Evolutionary conservation across 768 basidiomycete species (phyloP).

Genomic region (Hortiboletus flavorubellus): DNA sequence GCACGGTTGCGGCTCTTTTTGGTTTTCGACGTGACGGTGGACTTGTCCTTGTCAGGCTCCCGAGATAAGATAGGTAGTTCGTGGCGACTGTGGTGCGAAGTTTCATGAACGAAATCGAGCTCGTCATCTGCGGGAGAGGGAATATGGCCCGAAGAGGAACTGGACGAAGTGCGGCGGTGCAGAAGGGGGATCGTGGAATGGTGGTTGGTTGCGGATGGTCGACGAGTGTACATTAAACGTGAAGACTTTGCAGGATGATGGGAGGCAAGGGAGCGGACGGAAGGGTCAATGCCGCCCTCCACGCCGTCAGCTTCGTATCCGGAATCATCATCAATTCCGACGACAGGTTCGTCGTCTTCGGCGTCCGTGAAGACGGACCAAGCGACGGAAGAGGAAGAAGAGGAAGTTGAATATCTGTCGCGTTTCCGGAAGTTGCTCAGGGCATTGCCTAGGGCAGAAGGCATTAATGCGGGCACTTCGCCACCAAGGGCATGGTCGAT

Average conservation of each 20-base stretch:
- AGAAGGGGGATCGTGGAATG: slow-evolving; percentile 56
- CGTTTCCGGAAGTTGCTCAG: slow-evolving; percentile 44
- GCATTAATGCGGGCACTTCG: slow-evolving; percentile 67
- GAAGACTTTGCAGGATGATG: slow-evolving; percentile 37
- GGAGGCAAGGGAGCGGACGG: slow-evolving; percentile 41
- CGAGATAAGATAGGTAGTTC: slow-evolving; percentile 33
- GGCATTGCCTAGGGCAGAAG: slow-evolving; percentile 53
- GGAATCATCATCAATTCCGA: slow-evolving; percentile 35
- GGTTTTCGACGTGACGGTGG: slow-evolving; percentile 36
- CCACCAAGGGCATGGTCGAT: slow-evolving; percentile 49
- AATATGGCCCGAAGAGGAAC: slow-evolving; percentile 30
- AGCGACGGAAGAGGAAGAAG: slow-evolving; percentile 64
- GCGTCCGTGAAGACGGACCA: slow-evolving; percentile 67
- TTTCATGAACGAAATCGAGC: slow-evolving; percentile 38
- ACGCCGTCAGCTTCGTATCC: slow-evolving; percentile 28
- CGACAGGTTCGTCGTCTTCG: slow-evolving; percentile 45
- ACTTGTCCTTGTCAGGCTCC: slow-evolving; percentile 24
- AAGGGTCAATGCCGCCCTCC: slow-evolving; percentile 39
- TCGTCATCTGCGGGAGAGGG: slow-evolving; percentile 44
- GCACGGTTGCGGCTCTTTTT: slow-evolving; percentile 63
- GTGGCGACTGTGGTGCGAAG: slow-evolving; percentile 17
- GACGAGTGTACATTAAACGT: slow-evolving; percentile 61
- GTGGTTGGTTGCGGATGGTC: slow-evolving; percentile 70
- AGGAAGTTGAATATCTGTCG: slow-evolving; percentile 53
- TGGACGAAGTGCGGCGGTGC: slow-evolving; percentile 49